Evolutionary conservation across 768 basidiomycete species (phyloP), one percentile per base, ranked within the genome.

Genomic region (Suillus ampliporus): DNA sequence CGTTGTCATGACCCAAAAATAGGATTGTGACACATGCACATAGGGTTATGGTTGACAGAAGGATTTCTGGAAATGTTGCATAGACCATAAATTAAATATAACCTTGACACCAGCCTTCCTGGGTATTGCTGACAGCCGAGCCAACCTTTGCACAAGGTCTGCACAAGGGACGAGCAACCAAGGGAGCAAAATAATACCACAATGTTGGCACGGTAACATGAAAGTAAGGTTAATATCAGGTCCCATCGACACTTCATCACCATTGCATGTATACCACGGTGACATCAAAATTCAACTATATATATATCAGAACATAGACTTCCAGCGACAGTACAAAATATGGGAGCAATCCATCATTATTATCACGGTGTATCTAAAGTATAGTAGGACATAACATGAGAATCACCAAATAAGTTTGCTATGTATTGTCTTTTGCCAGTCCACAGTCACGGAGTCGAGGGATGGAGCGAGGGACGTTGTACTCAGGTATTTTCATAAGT

Each of bases 331-430:
- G 43, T 13, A 15, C 0, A 23, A 47, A 26, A 47, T 47, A 26
- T 47, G 46, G 23, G 46, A 26, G 23, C 23, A 47, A 47, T 21
- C 11, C 43, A 47, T 47, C 10, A 14, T 47, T 47, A 26, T 23
- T 47, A 47, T 47, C 23, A 47, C 23, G 5, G 23, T 44, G 23
- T 26, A 47, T 47, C 21, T 23, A 44, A 44, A 47, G 46, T 47
- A 47, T 47, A 47, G 11, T 21, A 47, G 10, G 46, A 26, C 14
- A 21, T 47, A 15, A 26, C 23, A 14, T 1, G n/a, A 26, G 5
- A 54, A 23, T 46, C 54, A 62, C 61, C 61, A 62, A 38, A 62
- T 58, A 40, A 62, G 57, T 37, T 57, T 23, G 19, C 34, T 46
- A 48, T 58, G 56, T 19, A 62, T 57, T 23, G 38, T 44, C 40